phyloP scores from a whole-genome alignment of 495 filamentous ascomycete species.

The Penicillium ochrochloron region DNA sequence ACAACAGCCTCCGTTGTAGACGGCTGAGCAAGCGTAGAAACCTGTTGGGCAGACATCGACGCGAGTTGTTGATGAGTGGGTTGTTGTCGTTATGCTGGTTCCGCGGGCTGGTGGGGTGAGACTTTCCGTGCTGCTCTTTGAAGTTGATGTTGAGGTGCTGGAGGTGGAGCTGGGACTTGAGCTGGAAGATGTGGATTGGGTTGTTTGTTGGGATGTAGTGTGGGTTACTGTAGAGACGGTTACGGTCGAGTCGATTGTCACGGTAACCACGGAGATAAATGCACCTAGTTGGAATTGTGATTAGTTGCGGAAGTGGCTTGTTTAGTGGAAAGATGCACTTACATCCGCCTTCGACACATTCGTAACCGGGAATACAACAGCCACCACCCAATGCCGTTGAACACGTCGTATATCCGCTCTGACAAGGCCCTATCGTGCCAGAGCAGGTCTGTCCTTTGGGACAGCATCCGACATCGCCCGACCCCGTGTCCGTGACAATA shows the following conservation, averaged over 20 bases:
- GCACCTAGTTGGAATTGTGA: slow-evolving; percentile 37
- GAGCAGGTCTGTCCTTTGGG: slow-evolving; percentile 70
- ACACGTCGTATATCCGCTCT: slow-evolving; percentile 68
- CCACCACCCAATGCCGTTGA: slow-evolving; percentile 73
- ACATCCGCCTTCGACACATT: slow-evolving; percentile 83
- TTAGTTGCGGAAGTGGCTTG: background rate
- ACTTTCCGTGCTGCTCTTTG: slow-evolving; percentile 18
- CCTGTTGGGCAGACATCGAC: slow-evolving; percentile 63
- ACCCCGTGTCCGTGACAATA: slow-evolving; percentile 70
- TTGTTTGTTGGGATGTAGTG: slow-evolving; percentile 39
- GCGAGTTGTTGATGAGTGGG: slow-evolving; percentile 29
- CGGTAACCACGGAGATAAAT: slow-evolving; percentile 50
- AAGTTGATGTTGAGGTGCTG: background rate
- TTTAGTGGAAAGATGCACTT: slow-evolving; percentile 37
- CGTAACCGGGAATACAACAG: slow-evolving; percentile 83
- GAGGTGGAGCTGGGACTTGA: background rate
- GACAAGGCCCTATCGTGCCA: slow-evolving; percentile 66
- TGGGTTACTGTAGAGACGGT: slow-evolving; percentile 46
- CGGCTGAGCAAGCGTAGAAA: slow-evolving; percentile 73
- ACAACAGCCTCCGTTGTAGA: slow-evolving; percentile 76
- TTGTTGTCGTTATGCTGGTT: slow-evolving; percentile 44
- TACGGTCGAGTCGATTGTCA: slow-evolving; percentile 51
- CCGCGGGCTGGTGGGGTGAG: slow-evolving; percentile 57
- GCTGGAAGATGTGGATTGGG: slow-evolving; percentile 29
- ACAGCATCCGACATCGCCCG: slow-evolving; percentile 86